Evolutionary conservation across 768 basidiomycete species (phyloP), one percentile per base, ranked within the genome.

Genomic region (Mycena vulgaris): DNA sequence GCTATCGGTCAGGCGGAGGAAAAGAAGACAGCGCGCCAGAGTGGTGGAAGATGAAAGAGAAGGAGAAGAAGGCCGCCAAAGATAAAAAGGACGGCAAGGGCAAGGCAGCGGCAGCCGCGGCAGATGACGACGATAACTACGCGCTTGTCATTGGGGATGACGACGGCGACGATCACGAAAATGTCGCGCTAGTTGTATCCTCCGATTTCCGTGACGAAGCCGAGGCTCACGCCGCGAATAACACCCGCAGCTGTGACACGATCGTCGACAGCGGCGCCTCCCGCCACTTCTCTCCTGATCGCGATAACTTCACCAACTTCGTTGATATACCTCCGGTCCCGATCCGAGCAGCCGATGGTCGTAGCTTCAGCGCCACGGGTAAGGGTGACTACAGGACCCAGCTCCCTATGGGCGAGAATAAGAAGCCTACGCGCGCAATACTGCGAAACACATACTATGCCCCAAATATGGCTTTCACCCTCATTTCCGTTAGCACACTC

Each of bases 1-100:
- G 83, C 62, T 84, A 71, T 68, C 71, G 72, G 11, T 64, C 76
- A 52, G 82, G 82, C 16, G 80, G 83, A 39, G 80, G 82, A 51
- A 79, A 80, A 21, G 51, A 53, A 21, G 19, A 51, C 49, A 39
- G 37, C 37, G 37, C 37, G 8, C 37, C n/a, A n/a, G n/a, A n/a
- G n/a, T n/a, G n/a, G n/a, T n/a, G n/a, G n/a, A n/a, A n/a, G n/a
- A n/a, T n/a, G n/a, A n/a, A n/a, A n/a, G n/a, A n/a, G n/a, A n/a
- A n/a, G n/a, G n/a, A n/a, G n/a, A n/a, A n/a, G n/a, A n/a, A n/a
- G n/a, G n/a, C n/a, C n/a, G n/a, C n/a, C n/a, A n/a, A n/a, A n/a
- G n/a, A n/a, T n/a, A n/a, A n/a, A n/a, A n/a, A n/a, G n/a, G n/a
- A n/a, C n/a, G n/a, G n/a, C n/a, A n/a, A n/a, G n/a, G n/a, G n/a